Percentiles rank a stretch among this genome's conserved stretches.
Evolutionary conservation across 345 rosid genomes (phyloP).

Genomic region (Firmiana major): DNA sequence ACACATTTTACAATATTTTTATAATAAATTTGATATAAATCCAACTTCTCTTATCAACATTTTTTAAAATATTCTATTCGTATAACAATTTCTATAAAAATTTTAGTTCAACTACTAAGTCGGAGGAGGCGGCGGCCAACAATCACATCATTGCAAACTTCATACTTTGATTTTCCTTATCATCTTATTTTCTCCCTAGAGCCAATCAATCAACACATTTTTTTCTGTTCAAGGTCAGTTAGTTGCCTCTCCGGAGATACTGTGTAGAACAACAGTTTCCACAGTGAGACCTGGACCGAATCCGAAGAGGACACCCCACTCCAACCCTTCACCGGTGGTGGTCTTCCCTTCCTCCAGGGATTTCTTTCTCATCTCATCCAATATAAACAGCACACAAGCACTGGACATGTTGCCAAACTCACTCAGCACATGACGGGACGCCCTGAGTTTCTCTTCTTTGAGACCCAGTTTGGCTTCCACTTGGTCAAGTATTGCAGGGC

Average conservation of each 20-base stretch:
- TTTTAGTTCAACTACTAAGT: too few species aligned
- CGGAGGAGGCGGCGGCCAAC: too few species aligned
- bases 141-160: too few species aligned
- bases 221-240: not conserved
- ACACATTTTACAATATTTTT: too few species aligned
- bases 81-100: too few species aligned
- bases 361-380: not conserved
- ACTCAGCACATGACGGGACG: not conserved
- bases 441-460: not conserved
- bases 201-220: not conserved
- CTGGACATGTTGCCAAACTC: slow-evolving; percentile 2
- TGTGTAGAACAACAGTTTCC: not conserved
- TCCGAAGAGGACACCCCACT: not conserved
- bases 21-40: too few species aligned
- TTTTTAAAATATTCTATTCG: too few species aligned
- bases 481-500: not conserved
- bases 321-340: not conserved
- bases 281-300: not conserved
- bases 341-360: not conserved
- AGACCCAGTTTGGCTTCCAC: not conserved
- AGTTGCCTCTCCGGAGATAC: not conserved
- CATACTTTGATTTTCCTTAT: not conserved
- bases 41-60: too few species aligned
- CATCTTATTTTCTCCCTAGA: not conserved
- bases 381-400: not conserved